Evolutionary conservation across 192 early-diverging fungal species (phyloP).

Genomic region (Dispira parvispora): DNA sequence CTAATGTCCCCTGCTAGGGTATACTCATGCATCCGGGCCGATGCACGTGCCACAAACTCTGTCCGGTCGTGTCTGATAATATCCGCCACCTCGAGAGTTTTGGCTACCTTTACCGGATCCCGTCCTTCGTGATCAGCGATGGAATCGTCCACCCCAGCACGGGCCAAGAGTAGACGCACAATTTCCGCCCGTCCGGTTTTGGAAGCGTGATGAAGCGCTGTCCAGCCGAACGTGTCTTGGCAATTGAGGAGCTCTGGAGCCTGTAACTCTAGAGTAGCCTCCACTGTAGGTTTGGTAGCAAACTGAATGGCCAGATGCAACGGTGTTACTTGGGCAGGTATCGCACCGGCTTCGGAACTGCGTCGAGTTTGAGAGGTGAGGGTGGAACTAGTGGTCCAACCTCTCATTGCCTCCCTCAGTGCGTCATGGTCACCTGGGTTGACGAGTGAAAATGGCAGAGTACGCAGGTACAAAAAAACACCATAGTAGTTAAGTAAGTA

Average conservation of each 20-base stretch:
- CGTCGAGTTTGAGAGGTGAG: neutral
- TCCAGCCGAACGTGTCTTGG: conserved; percentile 40
- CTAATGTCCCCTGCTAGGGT: conserved; percentile 22
- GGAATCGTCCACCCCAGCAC: conserved; percentile 47
- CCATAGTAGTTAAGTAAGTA: too few species aligned
- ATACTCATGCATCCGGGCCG: conserved; percentile 33
- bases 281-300: conserved; percentile 35
- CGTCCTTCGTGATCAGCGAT: conserved; percentile 41
- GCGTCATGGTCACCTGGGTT: conserved; percentile 3
- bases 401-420: neutral
- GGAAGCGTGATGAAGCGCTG: conserved; percentile 56
- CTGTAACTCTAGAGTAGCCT: conserved; percentile 28
- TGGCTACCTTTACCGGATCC: conserved; percentile 36
- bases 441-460: neutral
- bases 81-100: conserved; percentile 25
- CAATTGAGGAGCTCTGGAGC: conserved; percentile 32
- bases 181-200: conserved; percentile 46
- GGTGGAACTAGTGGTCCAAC: neutral
- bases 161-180: conserved; percentile 43
- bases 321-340: conserved; percentile 19
- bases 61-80: conserved; percentile 39
- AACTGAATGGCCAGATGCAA: conserved; percentile 46
- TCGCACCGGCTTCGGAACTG: neutral
- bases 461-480: neutral
- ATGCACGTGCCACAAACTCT: conserved; percentile 29